Evolutionary conservation across 345 rosid species (phyloP), one percentile per base, ranked within the genome.

Genomic region (Aquilaria yunnanensis): DNA sequence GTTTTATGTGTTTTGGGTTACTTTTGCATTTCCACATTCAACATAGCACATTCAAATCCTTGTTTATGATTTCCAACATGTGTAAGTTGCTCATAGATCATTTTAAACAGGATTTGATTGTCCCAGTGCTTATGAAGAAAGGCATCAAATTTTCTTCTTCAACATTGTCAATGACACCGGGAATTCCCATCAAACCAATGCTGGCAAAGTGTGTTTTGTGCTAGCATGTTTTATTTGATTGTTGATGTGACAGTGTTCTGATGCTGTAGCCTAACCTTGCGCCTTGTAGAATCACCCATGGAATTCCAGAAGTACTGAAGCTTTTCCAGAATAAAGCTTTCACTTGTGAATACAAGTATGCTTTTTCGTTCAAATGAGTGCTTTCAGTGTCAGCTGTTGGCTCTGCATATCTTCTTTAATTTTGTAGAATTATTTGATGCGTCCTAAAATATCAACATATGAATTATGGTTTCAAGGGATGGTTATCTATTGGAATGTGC

Each of bases 261-360:
- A 52, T 75, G 61, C 32, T 62, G 58, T 37, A 34, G 31, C 68
- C 67, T 65, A 31, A 45, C 56, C 43, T 43, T 59, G 60, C 67
- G 16, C 56, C 61, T 41, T 63, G 30, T 77, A 89, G 96, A 83
- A 87, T 92, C 68, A 75, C 95, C 14, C 77, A 89, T 56, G 96
- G 95, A 59, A 74, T 87, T 63, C 74, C 79, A 60, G 79, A 86
- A 61, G 87, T 76, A 41, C 61, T 92, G 37, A 71, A 77, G 68
- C 80, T 71, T 68, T 78, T 89, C 66, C 81, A 85, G 72, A 79
- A 73, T 59, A 85, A 80, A 71, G 83, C 92, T 51, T 87, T 89
- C 76, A 81, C 96, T 31, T 87, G 98, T 57, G 98, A 92, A 80
- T 92, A 76, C 78, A 92, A 89, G 96, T 92, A 63, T 76, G 90